A percentile compares a stretch with the other conserved stretches of the same genome.
These are phyloP conservation scores for Mrakia gelida DNA, from an alignment of 768 basidiomycete genomes.

Conservation along the genomic window DNA sequence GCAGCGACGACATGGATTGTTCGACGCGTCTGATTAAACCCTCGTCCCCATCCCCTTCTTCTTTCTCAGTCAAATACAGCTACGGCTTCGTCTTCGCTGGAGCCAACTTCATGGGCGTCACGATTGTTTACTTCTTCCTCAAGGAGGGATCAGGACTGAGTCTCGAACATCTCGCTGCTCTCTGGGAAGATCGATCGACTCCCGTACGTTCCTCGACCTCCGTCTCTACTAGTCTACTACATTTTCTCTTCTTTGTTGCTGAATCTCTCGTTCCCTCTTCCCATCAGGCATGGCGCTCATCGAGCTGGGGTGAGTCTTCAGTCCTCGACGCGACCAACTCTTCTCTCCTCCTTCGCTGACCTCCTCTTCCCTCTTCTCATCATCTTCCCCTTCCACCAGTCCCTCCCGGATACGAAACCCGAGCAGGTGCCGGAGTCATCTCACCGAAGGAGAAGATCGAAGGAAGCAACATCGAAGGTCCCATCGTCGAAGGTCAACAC, in stretches of 20 bases:
- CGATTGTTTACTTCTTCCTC: constrained; percentile 68
- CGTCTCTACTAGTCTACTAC: too few relatives aligned
- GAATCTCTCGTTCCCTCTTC: constrained; percentile 1
- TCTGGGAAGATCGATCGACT: constrained; percentile 36
- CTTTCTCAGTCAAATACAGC: constrained; percentile 51
- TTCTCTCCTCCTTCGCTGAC: background rate
- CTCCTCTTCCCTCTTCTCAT: constrained; percentile 20
- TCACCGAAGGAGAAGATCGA: too few relatives aligned
- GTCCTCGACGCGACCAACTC: too few relatives aligned
- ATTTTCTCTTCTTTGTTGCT: too few relatives aligned
- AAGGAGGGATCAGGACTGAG: constrained; percentile 67
- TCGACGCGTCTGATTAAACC: background rate
- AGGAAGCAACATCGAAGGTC: too few relatives aligned
- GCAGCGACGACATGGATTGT: background rate
- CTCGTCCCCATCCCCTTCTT: background rate
- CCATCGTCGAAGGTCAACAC: background rate
- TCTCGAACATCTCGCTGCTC: constrained; percentile 61
- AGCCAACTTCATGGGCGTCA: constrained; percentile 50
- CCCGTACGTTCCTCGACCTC: constrained; percentile 41
- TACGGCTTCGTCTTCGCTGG: constrained; percentile 72
- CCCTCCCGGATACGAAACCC: background rate
- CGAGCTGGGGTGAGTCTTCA: too few relatives aligned
- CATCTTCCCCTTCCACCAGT: constrained; percentile 4
- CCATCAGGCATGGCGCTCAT: background rate
- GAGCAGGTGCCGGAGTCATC: background rate